Percentiles rank a stretch among this genome's conserved stretches.
phyloP scores from a whole-genome alignment of 140 eudicot genomes.

The Bidens hawaiensis region DNA sequence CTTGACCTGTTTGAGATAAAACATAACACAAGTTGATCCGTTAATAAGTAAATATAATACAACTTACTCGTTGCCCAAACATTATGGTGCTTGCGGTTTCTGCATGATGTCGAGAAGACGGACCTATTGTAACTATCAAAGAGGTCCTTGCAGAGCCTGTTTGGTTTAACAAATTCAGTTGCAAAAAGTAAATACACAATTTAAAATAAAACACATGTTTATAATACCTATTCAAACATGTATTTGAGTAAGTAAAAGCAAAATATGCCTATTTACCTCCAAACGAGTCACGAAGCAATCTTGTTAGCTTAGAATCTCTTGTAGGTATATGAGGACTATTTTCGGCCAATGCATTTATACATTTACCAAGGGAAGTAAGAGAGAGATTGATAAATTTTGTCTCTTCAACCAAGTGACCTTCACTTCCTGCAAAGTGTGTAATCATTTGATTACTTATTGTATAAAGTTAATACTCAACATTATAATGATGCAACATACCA shows the following conservation, averaged over 20 bases:
- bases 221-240: not conserved
- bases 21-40: not conserved
- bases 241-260: conserved; percentile 5
- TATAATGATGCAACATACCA: conserved; percentile 37
- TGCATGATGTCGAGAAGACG: conserved; percentile 76
- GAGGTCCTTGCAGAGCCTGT: conserved; percentile 95
- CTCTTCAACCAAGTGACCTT: conserved; percentile 88
- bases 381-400: conserved; percentile 91
- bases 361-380: conserved; percentile 82
- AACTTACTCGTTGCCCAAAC: conserved; percentile 93
- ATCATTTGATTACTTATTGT: no score
- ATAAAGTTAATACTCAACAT: no score
- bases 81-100: conserved; percentile 89
- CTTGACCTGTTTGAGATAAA: not conserved
- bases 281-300: conserved; percentile 93
- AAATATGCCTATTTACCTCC: conserved; percentile 58
- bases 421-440: conserved; percentile 54
- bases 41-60: conserved; percentile 12
- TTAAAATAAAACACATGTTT: not conserved
- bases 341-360: conserved; percentile 96
- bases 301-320: conserved; percentile 86
- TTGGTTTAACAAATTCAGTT: conserved; percentile 16
- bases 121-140: conserved; percentile 77
- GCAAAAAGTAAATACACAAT: conserved; percentile 19
- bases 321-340: conserved; percentile 91